Evolutionary conservation across 495 filamentous ascomycete species (phyloP).

Genomic region (Penicillium samsonianum): DNA sequence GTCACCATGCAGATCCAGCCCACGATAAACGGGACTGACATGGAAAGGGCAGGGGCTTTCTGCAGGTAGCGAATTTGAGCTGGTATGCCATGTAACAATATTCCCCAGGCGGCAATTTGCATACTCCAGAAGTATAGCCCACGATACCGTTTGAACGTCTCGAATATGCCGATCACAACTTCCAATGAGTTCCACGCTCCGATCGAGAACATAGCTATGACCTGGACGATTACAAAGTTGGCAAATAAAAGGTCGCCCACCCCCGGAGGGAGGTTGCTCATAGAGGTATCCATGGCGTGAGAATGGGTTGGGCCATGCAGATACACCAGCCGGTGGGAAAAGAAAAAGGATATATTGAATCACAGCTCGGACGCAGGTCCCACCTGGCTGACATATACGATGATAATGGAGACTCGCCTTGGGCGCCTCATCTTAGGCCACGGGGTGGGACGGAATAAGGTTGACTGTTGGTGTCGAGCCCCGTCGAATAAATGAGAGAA

Average conservation of each 20-base stretch:
- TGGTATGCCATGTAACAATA: slow-evolving; percentile 29
- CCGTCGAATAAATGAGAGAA: neutral
- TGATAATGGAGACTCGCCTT: neutral
- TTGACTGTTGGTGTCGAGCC: neutral
- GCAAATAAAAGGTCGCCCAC: slow-evolving; percentile 10
- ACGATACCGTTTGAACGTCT: slow-evolving; percentile 33
- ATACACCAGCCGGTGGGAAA: neutral
- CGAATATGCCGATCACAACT: slow-evolving; percentile 34
- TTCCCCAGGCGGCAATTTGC: slow-evolving; percentile 33
- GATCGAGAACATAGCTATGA: slow-evolving; percentile 28
- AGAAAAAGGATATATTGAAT: slow-evolving; percentile 7
- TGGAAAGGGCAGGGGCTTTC: neutral
- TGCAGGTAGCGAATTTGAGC: slow-evolving; percentile 8
- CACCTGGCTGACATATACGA: neutral
- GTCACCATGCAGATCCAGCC: slow-evolving; percentile 65
- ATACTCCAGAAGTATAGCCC: slow-evolving; percentile 47
- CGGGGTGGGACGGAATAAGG: slow-evolving; percentile 6
- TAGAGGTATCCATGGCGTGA: slow-evolving; percentile 18
- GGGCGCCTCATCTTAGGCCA: slow-evolving; percentile 4
- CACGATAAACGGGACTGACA: slow-evolving; percentile 30
- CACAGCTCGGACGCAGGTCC: neutral
- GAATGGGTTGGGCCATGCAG: neutral
- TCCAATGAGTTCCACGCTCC: slow-evolving; percentile 34
- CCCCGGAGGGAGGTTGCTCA: slow-evolving; percentile 14
- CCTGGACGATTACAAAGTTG: slow-evolving; percentile 14